Percentiles rank a stretch among this genome's conserved stretches.
These are phyloP conservation scores for Metarhizium anisopliae DNA, from an alignment of 2,329 filamentous ascomycete genomes.

Conservation along the genomic window DNA sequence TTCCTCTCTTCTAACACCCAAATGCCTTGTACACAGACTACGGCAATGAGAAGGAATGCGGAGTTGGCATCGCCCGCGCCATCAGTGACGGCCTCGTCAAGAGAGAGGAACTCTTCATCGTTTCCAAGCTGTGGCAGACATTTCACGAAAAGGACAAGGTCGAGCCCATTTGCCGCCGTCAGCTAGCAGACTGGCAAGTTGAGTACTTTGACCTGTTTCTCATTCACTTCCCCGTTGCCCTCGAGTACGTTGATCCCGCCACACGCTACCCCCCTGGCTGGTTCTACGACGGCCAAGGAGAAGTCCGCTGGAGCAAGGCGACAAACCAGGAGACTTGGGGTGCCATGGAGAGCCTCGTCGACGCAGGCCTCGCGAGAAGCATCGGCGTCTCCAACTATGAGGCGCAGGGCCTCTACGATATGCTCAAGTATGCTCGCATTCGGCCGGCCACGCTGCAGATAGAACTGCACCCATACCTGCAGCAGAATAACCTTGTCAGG, in stretches of 20 bases:
- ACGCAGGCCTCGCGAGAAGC: constrained; percentile 56
- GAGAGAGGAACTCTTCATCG: constrained; percentile 38
- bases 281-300: constrained; percentile 54
- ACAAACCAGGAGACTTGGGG: constrained; percentile 75
- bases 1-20: too few relatives aligned
- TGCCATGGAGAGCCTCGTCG: constrained; percentile 69
- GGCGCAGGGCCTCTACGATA: constrained; percentile 66
- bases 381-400: constrained; percentile 84
- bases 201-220: constrained; percentile 89
- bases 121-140: constrained; percentile 88
- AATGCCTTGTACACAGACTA: too few relatives aligned
- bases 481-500: too few relatives aligned
- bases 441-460: constrained; percentile 48
- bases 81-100: too few relatives aligned
- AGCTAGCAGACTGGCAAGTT: constrained; percentile 73
- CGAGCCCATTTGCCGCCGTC: constrained; percentile 64
- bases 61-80: too few relatives aligned
- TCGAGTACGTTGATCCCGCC: constrained; percentile 75
- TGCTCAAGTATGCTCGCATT: constrained; percentile 68
- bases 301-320: constrained; percentile 57
- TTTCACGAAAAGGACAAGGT: constrained; percentile 78
- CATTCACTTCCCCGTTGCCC: constrained; percentile 80
- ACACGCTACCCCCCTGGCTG: constrained; percentile 75
- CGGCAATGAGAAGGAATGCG: too few relatives aligned
- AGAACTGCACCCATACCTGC: too few relatives aligned